Percentiles rank a stretch among this genome's conserved stretches.
Conservation (phyloP, 441 rosid genomes). For the Euphorbia celastroides region DNA sequence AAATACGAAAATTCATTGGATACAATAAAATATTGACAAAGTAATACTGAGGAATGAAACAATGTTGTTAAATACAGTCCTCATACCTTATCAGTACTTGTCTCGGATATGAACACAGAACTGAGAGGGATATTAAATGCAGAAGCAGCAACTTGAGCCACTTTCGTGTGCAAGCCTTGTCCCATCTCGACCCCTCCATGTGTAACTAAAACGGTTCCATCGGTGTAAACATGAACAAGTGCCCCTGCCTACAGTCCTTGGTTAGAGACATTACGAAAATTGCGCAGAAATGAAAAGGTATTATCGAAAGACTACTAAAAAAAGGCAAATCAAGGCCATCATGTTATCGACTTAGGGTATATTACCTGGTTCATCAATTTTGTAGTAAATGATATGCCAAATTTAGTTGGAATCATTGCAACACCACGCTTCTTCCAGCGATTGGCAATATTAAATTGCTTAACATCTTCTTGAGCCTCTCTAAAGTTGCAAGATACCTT, state of each 20-base stretch:
- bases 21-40: background rate
- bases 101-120: slow-evolving; percentile 87
- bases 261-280: slow-evolving; percentile 9
- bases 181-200: slow-evolving; percentile 99
- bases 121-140: slow-evolving; percentile 78
- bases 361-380: slow-evolving; percentile 86
- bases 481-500: slow-evolving; percentile 57
- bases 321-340: background rate
- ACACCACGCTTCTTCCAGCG: slow-evolving; percentile 96
- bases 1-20: background rate
- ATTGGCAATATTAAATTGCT: slow-evolving; percentile 61
- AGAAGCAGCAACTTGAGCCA: slow-evolving; percentile 95
- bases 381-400: slow-evolving; percentile 83
- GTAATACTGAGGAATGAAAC: background rate
- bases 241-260: slow-evolving; percentile 80
- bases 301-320: background rate
- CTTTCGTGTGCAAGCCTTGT: slow-evolving; percentile 96
- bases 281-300: background rate
- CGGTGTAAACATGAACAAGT: slow-evolving; percentile 91
- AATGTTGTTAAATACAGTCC: slow-evolving; percentile 1
- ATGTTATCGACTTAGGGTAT: slow-evolving; percentile 5
- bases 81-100: slow-evolving; percentile 94
- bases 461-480: slow-evolving; percentile 55
- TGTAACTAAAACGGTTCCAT: slow-evolving; percentile 92
- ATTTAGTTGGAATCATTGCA: slow-evolving; percentile 91